These are phyloP conservation scores for Linderniella brevidens DNA, from an alignment of 257 asterid genomes.

Conservation along the genomic window DNA sequence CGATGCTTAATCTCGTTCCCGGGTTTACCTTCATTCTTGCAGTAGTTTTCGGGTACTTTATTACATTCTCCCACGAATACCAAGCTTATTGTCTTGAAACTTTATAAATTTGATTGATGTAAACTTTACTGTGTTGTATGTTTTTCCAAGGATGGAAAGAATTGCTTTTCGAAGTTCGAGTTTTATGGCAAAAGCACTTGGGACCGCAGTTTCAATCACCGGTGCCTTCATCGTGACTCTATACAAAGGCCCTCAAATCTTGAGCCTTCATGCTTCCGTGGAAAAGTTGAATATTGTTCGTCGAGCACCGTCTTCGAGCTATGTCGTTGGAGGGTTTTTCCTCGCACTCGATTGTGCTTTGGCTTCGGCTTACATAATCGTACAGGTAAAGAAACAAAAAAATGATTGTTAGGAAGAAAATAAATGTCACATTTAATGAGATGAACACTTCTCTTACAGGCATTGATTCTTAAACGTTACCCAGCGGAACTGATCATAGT, in stretches of 20 bases:
- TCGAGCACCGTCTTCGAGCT: slow-evolving; percentile 25
- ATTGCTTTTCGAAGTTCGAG: slow-evolving; percentile 37
- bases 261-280: slow-evolving; percentile 16
- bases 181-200: slow-evolving; percentile 46
- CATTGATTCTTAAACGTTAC: slow-evolving; percentile 41
- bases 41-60: slow-evolving; percentile 43
- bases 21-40: slow-evolving; percentile 85
- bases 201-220: slow-evolving; percentile 58
- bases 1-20: slow-evolving; percentile 85
- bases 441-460: slow-evolving; percentile 29
- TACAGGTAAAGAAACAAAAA: slow-evolving; percentile 31
- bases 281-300: slow-evolving; percentile 14
- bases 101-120: neutral
- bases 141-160: slow-evolving; percentile 82
- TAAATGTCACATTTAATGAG: neutral
- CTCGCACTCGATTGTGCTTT: slow-evolving; percentile 51
- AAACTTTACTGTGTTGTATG: slow-evolving; percentile 3
- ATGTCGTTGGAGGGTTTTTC: slow-evolving; percentile 56
- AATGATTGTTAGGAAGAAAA: neutral
- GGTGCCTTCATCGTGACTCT: slow-evolving; percentile 81
- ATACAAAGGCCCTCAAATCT: slow-evolving; percentile 57
- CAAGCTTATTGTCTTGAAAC: neutral
- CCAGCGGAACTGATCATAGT: slow-evolving; percentile 80
- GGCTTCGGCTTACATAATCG: slow-evolving; percentile 50
- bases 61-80: neutral